Evolutionary conservation across 495 filamentous ascomycete genomes (phyloP).

Genomic region (Podospora pseudopauciseta): DNA sequence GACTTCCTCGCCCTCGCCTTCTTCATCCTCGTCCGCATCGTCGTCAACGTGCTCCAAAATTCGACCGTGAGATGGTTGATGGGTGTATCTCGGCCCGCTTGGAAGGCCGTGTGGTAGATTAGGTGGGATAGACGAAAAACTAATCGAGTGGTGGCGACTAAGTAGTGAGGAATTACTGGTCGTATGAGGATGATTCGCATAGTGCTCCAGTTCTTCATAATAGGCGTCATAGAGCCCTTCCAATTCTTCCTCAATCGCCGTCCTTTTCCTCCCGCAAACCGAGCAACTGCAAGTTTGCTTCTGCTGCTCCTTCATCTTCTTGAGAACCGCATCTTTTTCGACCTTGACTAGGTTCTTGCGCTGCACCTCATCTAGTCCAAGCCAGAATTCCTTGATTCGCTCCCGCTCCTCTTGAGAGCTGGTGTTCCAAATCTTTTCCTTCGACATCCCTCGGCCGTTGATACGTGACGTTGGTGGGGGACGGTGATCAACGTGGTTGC

Average conservation of each 20-base stretch:
- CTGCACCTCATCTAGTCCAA: conserved; percentile 92
- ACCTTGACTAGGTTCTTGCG: conserved; percentile 92
- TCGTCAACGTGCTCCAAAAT: conserved; percentile 59
- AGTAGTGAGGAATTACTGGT: conserved; percentile 58
- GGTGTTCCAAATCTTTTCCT: conserved; percentile 96
- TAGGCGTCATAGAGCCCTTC: conserved; percentile 99
- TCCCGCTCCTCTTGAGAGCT: conserved; percentile 89
- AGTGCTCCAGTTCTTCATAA: conserved; percentile 96
- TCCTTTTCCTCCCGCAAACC: conserved; percentile 93
- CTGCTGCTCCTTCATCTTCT: conserved; percentile 99
- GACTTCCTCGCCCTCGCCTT: conserved; percentile 49
- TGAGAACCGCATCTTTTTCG: conserved; percentile 95
- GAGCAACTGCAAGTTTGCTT: conserved; percentile 98
- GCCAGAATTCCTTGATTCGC: conserved; percentile 97
- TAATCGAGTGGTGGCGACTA: conserved; percentile 51
- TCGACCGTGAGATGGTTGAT: conserved; percentile 49
- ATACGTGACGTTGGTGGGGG: conserved; percentile 17
- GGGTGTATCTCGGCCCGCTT: conserved; percentile 40
- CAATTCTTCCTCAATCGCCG: conserved; percentile 95
- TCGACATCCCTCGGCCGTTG: conserved; percentile 50
- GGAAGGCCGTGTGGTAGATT: no score
- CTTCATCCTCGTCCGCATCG: conserved; percentile 60
- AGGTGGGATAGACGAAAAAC: conserved; percentile 37
- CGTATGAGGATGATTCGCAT: conserved; percentile 84
- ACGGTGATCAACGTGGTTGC: conserved; percentile 18